Percentiles rank a stretch among this genome's conserved stretches.
These are phyloP conservation scores for Mortierella polycephala DNA, from an alignment of 371 early-diverging fungal genomes.

Conservation along the genomic window DNA sequence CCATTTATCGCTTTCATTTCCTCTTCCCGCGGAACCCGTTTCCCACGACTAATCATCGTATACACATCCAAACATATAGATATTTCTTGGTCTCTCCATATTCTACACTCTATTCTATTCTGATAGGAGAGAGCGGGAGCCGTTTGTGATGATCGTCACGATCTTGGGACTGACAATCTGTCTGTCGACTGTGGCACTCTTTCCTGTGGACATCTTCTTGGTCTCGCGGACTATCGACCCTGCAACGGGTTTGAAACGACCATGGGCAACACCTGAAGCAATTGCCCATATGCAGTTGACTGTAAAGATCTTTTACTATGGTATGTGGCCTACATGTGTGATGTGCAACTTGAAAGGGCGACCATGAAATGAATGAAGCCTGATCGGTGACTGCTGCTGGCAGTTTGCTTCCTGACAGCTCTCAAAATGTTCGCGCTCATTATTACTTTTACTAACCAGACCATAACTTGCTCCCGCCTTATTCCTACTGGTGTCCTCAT, in stretches of 20 bases:
- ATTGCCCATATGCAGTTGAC: constrained; percentile 59
- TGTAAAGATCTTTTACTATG: constrained; percentile 65
- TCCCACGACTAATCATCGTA: neutral
- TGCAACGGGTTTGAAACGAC: constrained; percentile 65
- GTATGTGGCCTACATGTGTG: constrained; percentile 36
- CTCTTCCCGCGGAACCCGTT: neutral
- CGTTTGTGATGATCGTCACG: constrained; percentile 65
- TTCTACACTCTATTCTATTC: constrained; percentile 69
- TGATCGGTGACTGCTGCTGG: no score
- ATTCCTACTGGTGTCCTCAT: neutral
- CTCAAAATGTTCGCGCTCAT: no score
- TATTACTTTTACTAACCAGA: no score
- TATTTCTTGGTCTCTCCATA: constrained; percentile 60
- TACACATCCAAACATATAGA: constrained; percentile 36
- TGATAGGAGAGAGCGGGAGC: constrained; percentile 65
- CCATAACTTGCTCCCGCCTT: no score
- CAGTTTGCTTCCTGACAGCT: no score
- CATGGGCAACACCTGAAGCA: constrained; percentile 71
- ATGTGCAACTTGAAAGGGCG: neutral
- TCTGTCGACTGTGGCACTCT: constrained; percentile 65
- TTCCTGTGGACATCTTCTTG: constrained; percentile 76
- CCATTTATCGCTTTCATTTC: neutral
- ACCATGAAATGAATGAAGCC: no score
- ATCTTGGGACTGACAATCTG: constrained; percentile 63
- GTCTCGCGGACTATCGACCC: constrained; percentile 72